Evolutionary conservation across 2,329 filamentous ascomycete species (phyloP).

Genomic region (Penicillium sp.): DNA sequence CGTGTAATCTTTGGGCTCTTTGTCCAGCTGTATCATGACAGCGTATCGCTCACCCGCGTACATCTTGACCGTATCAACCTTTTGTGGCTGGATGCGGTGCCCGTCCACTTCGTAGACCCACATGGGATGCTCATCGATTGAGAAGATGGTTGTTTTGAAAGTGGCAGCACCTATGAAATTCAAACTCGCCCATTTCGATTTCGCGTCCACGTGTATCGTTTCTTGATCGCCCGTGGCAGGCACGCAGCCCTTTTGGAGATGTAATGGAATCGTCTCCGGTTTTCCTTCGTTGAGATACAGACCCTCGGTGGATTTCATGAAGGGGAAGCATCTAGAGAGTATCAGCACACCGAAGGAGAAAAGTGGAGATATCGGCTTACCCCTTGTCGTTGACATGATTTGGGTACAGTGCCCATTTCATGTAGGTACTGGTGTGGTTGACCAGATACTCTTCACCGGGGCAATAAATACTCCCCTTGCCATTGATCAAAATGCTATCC

Average conservation of each 20-base stretch:
- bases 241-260: background rate
- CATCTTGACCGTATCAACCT: conserved; percentile 33
- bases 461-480: conserved; percentile 21
- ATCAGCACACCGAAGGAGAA: background rate
- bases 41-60: conserved; percentile 38
- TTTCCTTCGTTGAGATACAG: background rate
- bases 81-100: conserved; percentile 38
- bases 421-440: conserved; percentile 6
- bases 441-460: conserved; percentile 17
- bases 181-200: background rate
- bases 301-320: conserved; percentile 4
- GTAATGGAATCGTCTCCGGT: background rate
- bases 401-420: conserved; percentile 7
- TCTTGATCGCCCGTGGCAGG: background rate
- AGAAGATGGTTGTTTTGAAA: conserved; percentile 43
- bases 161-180: conserved; percentile 21
- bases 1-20: conserved; percentile 51
- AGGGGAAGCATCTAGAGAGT: conserved; percentile 13
- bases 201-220: background rate
- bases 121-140: conserved; percentile 45
- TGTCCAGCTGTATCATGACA: conserved; percentile 45
- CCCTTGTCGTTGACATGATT: conserved; percentile 22
- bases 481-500: conserved; percentile 25
- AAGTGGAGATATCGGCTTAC: conserved; percentile 1
- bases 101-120: conserved; percentile 45